These are phyloP conservation scores for Podospora pseudoanserina DNA, from an alignment of 495 filamentous ascomycete genomes.

Conservation along the genomic window DNA sequence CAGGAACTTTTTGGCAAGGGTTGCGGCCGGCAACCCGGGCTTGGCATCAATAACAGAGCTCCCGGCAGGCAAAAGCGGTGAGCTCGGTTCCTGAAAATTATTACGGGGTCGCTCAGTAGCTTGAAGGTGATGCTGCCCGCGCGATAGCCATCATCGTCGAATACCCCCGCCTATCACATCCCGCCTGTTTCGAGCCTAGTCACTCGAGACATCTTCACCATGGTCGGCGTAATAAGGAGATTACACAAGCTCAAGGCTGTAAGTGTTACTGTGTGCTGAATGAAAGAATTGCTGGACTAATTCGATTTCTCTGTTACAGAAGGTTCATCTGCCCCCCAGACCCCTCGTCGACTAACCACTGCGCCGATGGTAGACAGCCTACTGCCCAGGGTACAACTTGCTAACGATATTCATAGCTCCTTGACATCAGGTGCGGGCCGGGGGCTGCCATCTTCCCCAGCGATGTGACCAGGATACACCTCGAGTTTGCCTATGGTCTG, in stretches of 20 bases:
- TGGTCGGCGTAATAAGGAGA: constrained; percentile 76
- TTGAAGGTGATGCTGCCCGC: neutral
- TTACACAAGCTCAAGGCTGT: constrained; percentile 76
- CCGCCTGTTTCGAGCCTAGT: constrained; percentile 12
- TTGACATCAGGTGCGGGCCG: constrained; percentile 67
- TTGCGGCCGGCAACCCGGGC: neutral
- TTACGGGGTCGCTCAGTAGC: constrained; percentile 13
- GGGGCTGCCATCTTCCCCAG: constrained; percentile 78
- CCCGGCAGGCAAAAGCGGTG: constrained; percentile 10
- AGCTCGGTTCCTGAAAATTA: constrained; percentile 15
- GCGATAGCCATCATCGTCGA: constrained; percentile 13
- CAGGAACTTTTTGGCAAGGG: constrained; percentile 3
- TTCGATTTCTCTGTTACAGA: constrained; percentile 31
- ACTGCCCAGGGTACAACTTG: neutral
- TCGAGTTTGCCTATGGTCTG: constrained; percentile 67
- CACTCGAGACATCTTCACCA: constrained; percentile 42
- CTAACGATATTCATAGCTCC: constrained; percentile 49
- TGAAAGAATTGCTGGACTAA: constrained; percentile 5
- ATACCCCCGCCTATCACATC: neutral
- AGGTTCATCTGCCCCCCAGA: constrained; percentile 26
- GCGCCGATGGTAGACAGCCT: neutral
- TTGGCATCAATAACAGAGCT: neutral
- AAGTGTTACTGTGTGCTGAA: constrained; percentile 39
- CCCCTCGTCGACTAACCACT: constrained; percentile 12
- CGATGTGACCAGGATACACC: constrained; percentile 76